Conservation (phyloP, 2,329 filamentous ascomycete species). For the Chrysoporthe puriensis region DNA sequence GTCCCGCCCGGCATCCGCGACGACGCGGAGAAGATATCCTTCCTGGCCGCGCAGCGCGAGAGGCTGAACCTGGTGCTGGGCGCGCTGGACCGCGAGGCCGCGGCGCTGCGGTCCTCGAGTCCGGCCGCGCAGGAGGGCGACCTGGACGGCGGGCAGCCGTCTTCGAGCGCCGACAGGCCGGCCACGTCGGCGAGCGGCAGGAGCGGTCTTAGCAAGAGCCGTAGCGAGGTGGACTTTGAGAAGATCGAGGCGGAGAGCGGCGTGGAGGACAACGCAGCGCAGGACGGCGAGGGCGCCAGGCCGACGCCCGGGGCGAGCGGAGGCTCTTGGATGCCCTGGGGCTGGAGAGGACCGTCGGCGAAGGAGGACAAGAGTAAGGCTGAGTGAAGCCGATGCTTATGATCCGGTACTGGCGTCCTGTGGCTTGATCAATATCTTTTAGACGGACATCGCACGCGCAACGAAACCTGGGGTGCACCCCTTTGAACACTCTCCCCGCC, state of each 20-base stretch:
- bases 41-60: slow-evolving; percentile 79
- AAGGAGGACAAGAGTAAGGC: slow-evolving; percentile 37
- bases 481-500: background rate
- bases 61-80: slow-evolving; percentile 73
- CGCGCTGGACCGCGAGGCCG: slow-evolving; percentile 79
- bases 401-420: background rate
- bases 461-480: background rate
- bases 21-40: slow-evolving; percentile 70
- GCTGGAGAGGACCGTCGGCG: slow-evolving; percentile 39
- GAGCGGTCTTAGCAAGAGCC: slow-evolving; percentile 74
- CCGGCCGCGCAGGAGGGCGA: slow-evolving; percentile 17
- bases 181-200: slow-evolving; percentile 47
- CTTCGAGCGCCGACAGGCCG: slow-evolving; percentile 43
- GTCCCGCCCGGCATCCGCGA: slow-evolving; percentile 71
- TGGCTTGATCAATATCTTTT: background rate
- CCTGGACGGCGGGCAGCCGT: slow-evolving; percentile 11
- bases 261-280: slow-evolving; percentile 53
- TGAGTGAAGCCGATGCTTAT: slow-evolving; percentile 20
- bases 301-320: slow-evolving; percentile 37
- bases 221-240: slow-evolving; percentile 87
- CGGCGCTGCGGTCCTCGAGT: slow-evolving; percentile 52
- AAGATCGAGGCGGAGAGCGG: slow-evolving; percentile 79
- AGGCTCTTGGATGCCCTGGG: slow-evolving; percentile 53
- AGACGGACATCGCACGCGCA: slow-evolving; percentile 8
- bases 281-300: slow-evolving; percentile 32